phyloP scores from a whole-genome alignment of 2,329 filamentous ascomycete species.

The Zalaria sp. region DNA sequence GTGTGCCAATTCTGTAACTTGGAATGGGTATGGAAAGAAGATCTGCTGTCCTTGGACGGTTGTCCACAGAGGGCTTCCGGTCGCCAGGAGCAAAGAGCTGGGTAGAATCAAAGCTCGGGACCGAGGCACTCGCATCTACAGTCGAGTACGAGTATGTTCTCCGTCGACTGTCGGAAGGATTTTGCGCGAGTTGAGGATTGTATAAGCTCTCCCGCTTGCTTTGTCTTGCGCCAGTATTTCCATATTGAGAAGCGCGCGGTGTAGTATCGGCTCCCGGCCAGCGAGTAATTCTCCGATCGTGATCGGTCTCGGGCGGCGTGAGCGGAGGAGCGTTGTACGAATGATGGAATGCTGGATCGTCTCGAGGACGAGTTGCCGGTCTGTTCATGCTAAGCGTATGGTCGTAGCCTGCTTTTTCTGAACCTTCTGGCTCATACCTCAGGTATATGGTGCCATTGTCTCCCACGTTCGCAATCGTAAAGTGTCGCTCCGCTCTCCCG shows the following conservation, averaged over 20 bases:
- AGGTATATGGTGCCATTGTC: constrained; percentile 31
- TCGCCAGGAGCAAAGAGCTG: neutral
- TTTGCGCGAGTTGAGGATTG: neutral
- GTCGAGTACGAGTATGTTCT: neutral
- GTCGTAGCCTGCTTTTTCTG: neutral
- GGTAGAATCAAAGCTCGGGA: neutral
- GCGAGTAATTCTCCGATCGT: neutral
- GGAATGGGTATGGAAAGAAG: constrained; percentile 34
- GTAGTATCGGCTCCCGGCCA: too few relatives aligned
- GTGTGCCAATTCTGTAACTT: constrained; percentile 69
- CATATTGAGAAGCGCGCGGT: too few relatives aligned
- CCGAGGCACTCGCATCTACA: neutral
- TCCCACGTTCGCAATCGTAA: constrained; percentile 27
- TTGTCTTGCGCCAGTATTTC: neutral
- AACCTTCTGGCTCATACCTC: constrained; percentile 16
- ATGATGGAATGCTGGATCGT: neutral
- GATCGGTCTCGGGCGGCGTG: neutral
- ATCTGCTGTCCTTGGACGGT: constrained; percentile 1
- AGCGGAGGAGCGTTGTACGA: neutral
- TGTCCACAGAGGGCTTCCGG: neutral
- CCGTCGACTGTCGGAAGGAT: neutral
- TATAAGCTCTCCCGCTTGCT: neutral
- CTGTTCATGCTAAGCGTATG: constrained; percentile 3
- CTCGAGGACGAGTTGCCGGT: constrained; percentile 2
- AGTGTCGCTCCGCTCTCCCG: constrained; percentile 14